Evolutionary conservation across 768 basidiomycete species (phyloP), one percentile per base, ranked within the genome.

Genomic region (Mycena polygramma): DNA sequence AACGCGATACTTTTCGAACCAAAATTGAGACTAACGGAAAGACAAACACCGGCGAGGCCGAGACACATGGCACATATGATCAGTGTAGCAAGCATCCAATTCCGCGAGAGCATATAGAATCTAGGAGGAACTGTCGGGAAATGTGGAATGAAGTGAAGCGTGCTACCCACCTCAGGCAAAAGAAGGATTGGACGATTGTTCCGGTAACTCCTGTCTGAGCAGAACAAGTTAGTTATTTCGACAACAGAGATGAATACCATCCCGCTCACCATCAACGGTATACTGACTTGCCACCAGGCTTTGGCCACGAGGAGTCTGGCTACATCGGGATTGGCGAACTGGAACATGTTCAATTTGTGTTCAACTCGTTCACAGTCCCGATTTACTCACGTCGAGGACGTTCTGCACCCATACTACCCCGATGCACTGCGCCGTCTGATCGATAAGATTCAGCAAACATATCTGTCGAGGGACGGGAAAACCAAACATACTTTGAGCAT

Each of bases 391-490:
- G 37, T 63, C 41, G 36, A 64, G 49, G 4, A 72, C 68, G 51
- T 69, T 72, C 57, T 72, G 67, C 36, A 60, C 67, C 67, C 67
- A 69, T 5, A 72, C 63, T 4, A 72, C 49, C 1, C 10, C 67
- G 2, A 69, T 65, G 22, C 45, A 30, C 51, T 72, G 71, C 10
- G 66, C 57, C 36, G 70, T 72, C 66, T 72, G 24, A 5, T 20
- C 7, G 22, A 26, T 36, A 24, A 11, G 19, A 53, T 10, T 26
- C 6, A 57, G 46, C 15, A 11, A 10, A n/a, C n/a, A n/a, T n/a
- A n/a, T n/a, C n/a, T 43, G 4, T 6, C 17, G 46, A 17, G 17
- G 17, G 19, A 8, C 8, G n/a, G 15, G 2, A 46, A 13, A 13
- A n/a, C 22, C n/a, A n/a, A 22, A 37, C 61, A 19, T 35, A 61